Evolutionary conservation across 495 filamentous ascomycete genomes (phyloP).

Genomic region (Lepidopterella palustris): DNA sequence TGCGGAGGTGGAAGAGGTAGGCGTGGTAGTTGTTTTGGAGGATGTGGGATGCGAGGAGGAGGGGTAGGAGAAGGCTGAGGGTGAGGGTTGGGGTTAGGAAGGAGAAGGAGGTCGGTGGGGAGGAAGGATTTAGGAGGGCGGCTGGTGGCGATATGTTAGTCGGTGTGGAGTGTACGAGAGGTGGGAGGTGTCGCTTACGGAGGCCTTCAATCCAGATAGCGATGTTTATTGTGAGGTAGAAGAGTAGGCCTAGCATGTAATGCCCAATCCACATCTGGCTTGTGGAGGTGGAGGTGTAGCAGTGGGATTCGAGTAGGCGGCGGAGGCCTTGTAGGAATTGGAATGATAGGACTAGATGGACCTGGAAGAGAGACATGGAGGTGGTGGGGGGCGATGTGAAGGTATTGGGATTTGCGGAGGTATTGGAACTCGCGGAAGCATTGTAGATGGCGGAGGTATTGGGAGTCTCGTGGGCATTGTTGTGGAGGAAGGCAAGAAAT

Average conservation of each 20-base stretch:
- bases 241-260: slow-evolving; percentile 70
- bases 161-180: slow-evolving; percentile 56
- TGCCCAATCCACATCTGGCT: slow-evolving; percentile 77
- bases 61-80: slow-evolving; percentile 52
- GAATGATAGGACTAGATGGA: slow-evolving; percentile 55
- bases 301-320: slow-evolving; percentile 64
- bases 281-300: slow-evolving; percentile 57
- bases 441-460: not conserved
- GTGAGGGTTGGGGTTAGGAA: slow-evolving; percentile 51
- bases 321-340: slow-evolving; percentile 71
- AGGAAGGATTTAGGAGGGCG: slow-evolving; percentile 18
- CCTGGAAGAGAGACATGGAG: slow-evolving; percentile 40
- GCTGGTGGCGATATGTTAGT: slow-evolving; percentile 4
- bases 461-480: not conserved
- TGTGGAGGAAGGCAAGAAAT: slow-evolving; percentile 30
- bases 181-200: slow-evolving; percentile 44
- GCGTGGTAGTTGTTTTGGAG: slow-evolving; percentile 76
- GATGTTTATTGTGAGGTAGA: slow-evolving; percentile 66
- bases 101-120: slow-evolving; percentile 14
- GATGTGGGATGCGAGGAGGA: slow-evolving; percentile 69
- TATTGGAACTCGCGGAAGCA: not conserved
- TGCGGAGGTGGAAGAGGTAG: slow-evolving; percentile 62
- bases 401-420: not conserved
- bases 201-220: slow-evolving; percentile 83
- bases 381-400: slow-evolving; percentile 49